These are phyloP conservation scores for Beta lomatogona DNA, from an alignment of 179 eudicot genomes.

Conservation along the genomic window DNA sequence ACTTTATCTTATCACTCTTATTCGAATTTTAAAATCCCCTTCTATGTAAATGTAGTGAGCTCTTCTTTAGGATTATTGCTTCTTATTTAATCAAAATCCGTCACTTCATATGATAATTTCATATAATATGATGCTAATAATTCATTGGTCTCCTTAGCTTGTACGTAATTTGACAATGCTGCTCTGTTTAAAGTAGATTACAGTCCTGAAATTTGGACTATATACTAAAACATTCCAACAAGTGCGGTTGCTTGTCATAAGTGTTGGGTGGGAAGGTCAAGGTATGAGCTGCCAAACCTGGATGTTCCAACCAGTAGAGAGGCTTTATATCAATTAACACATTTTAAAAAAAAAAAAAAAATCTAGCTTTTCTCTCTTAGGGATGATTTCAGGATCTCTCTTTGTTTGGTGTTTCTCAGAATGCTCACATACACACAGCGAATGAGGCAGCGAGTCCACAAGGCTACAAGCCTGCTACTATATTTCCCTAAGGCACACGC, in stretches of 20 bases:
- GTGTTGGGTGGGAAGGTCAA: neutral
- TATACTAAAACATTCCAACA: neutral
- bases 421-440: neutral
- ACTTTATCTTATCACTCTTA: slow-evolving; percentile 4
- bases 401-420: neutral
- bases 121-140: neutral
- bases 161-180: neutral
- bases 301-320: neutral
- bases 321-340: too few species aligned
- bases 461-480: neutral
- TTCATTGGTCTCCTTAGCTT: neutral
- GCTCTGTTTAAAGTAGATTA: neutral
- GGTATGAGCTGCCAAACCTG: neutral
- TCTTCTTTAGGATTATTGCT: neutral
- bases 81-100: neutral
- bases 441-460: neutral
- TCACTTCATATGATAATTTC: neutral
- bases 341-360: neutral
- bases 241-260: neutral
- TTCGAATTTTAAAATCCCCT: neutral
- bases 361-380: too few species aligned
- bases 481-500: too few species aligned
- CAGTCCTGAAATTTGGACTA: neutral
- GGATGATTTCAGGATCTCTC: neutral
- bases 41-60: neutral